These are phyloP conservation scores for Metrosideros polymorpha DNA, from an alignment of 441 rosid species.

Conservation along the genomic window DNA sequence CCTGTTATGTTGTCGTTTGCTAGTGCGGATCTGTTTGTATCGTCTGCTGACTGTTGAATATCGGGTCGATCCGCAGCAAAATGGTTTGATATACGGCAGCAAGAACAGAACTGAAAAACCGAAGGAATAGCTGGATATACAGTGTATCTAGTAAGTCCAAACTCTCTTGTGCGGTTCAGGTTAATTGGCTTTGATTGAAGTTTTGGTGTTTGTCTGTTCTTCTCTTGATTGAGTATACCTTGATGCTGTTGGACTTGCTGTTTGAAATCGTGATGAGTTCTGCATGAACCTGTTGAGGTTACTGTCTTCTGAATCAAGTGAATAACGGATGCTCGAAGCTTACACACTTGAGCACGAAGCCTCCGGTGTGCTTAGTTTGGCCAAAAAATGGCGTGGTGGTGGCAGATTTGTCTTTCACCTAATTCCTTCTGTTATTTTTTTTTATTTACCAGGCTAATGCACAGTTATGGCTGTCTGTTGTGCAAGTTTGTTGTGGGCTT, in stretches of 20 bases:
- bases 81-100: slow-evolving; percentile 69
- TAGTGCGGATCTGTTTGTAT: background rate
- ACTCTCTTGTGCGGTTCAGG: background rate
- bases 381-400: background rate
- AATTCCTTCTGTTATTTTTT: background rate
- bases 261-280: background rate
- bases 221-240: background rate
- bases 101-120: slow-evolving; percentile 36
- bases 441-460: background rate
- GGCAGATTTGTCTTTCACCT: background rate
- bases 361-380: background rate
- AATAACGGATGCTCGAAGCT: background rate
- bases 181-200: background rate
- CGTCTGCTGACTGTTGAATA: background rate
- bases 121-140: slow-evolving; percentile 13
- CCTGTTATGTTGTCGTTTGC: background rate
- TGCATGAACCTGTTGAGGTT: background rate
- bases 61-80: slow-evolving; percentile 33
- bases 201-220: background rate
- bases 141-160: background rate
- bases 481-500: background rate
- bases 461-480: background rate
- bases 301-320: background rate
- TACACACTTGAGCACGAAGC: background rate
- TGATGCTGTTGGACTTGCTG: background rate